Conservation (phyloP, 2,329 filamentous ascomycete species). For the Cladophialophora psammophila region DNA sequence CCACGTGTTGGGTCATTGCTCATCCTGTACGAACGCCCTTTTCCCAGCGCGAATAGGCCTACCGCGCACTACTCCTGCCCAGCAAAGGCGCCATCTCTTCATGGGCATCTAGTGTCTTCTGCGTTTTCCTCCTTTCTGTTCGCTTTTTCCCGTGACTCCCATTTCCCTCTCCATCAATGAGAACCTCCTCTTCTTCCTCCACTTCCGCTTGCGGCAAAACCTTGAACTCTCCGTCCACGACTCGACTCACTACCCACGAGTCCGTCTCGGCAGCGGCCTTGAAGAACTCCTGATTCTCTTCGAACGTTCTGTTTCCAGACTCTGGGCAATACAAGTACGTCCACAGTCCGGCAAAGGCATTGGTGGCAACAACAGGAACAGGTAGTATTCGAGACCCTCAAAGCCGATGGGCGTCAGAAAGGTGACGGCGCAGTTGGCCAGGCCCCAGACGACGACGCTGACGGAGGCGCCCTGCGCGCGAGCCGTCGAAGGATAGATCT, state of each 20-base stretch:
- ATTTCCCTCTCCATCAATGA: constrained; percentile 17
- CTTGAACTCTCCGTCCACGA: constrained; percentile 59
- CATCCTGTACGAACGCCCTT: neutral
- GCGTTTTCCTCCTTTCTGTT: constrained; percentile 12
- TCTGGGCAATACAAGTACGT: constrained; percentile 62
- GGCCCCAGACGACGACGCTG: constrained; percentile 66
- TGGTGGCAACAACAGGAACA: constrained; percentile 66
- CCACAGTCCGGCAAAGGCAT: constrained; percentile 62
- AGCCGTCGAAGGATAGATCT: constrained; percentile 65
- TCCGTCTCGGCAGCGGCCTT: constrained; percentile 58
- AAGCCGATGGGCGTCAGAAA: constrained; percentile 66
- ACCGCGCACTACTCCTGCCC: constrained; percentile 16
- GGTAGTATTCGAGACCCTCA: constrained; percentile 65
- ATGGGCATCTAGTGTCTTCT: constrained; percentile 23
- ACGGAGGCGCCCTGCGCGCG: constrained; percentile 67
- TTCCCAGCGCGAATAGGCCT: neutral
- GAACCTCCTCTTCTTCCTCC: constrained; percentile 22
- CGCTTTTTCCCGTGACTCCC: constrained; percentile 12
- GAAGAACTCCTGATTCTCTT: constrained; percentile 68
- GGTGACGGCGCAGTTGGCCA: constrained; percentile 66
- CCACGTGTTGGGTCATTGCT: neutral
- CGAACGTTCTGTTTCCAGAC: constrained; percentile 65
- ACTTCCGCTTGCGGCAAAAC: constrained; percentile 39
- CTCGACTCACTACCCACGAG: constrained; percentile 62
- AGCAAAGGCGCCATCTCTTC: constrained; percentile 26